Evolutionary conservation across 208 protist species (phyloP), one percentile per base, ranked within the genome.

Genomic region (Crithidia acanthocephali): DNA sequence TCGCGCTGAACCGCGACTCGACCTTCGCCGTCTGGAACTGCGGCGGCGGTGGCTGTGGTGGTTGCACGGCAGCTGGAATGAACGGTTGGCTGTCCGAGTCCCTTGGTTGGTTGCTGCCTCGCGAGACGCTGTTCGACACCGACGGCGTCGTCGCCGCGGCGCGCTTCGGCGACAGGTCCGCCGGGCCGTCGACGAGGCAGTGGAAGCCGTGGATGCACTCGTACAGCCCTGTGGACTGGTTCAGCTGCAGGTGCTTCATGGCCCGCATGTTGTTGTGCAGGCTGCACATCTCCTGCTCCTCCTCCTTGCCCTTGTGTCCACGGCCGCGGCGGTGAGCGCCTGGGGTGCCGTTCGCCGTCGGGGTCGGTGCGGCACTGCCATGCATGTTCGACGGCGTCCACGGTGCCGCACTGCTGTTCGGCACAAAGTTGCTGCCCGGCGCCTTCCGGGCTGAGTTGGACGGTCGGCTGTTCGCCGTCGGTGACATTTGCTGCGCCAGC

Each of bases 161-260:
- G 23, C 51, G 60, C 60, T 51, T 42, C 15, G 67, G 48, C 11
- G 72, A 67, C 15, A 60, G 32, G 28, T 70, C 70, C 5, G 73
- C 45, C n/a, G 79, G 83, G 4, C 81, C 83, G 27, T 96, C 88
- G 22, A 93, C 91, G 11, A 96, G 84, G 50, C 91, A 96, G 74
- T 96, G 91, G 66, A 94, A 96, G 28, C 91, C 91, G 66, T 85
- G 80, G 35, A 96, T 77, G 78, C 91, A 96, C 80, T 96, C 88
- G 74, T 91, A 89, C 47, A 83, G 45, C 1, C 88, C 87, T 0
- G 86, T 93, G 30, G 75, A 53, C 45, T 66, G 68, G 56, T 96
- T 94, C 13, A 88, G 50, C 68, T 93, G 83, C 37, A 96, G 75
- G 77, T 96, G 91, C 75, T 96, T 96, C 69, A 89, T 76, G 2